phyloP scores from a whole-genome alignment of 2,329 filamentous ascomycete species.

The Cercospora zeae-maydis region DNA sequence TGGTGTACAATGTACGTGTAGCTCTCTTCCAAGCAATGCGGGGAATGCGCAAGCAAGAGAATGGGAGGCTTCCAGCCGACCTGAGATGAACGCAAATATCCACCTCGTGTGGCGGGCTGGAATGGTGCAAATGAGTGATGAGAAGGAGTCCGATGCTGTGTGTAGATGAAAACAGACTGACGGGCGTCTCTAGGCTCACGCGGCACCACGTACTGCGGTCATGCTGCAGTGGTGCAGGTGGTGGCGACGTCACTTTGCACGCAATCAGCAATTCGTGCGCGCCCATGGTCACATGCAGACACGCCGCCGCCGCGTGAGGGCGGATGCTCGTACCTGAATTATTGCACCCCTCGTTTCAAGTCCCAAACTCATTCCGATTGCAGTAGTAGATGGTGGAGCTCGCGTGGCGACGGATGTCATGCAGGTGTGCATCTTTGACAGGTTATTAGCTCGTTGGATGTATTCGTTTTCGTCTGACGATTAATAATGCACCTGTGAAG shows the following conservation, averaged over 20 bases:
- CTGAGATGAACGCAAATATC: neutral
- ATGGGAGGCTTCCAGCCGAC: neutral
- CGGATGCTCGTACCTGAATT: neutral
- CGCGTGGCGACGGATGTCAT: neutral
- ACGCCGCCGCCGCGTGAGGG: neutral
- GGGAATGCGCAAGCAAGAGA: neutral
- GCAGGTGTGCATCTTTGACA: neutral
- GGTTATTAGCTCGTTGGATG: neutral
- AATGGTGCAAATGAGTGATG: neutral
- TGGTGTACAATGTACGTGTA: constrained; percentile 3
- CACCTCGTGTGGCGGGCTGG: neutral
- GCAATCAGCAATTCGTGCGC: neutral
- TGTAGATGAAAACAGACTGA: neutral
- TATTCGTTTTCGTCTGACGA: too few relatives aligned
- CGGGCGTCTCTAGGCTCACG: neutral
- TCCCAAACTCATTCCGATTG: neutral
- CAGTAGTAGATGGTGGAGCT: neutral
- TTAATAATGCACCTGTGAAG: neutral
- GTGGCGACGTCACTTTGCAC: neutral
- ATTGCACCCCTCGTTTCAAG: neutral
- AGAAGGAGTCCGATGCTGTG: neutral
- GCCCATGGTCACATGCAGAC: neutral
- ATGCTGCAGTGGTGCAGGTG: neutral
- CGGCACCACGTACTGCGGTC: neutral
- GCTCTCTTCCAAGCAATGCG: neutral